These are phyloP conservation scores for Papilionanthe hybrid DNA, from an alignment of 116 monocot species.

Conservation along the genomic window DNA sequence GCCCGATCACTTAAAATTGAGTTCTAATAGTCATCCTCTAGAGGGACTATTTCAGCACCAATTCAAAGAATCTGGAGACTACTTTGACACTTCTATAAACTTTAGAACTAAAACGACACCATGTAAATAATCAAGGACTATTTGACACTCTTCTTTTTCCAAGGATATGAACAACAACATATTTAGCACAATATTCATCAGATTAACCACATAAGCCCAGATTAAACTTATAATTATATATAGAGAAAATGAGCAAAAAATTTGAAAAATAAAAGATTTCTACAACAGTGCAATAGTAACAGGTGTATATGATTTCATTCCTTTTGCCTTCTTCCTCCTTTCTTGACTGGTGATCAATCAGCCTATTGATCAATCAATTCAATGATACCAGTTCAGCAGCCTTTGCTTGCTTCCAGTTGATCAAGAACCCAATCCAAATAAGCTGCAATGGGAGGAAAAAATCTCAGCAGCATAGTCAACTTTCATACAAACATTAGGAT, in stretches of 20 bases:
- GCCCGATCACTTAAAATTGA: no score
- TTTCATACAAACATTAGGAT: no score
- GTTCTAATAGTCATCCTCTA: no score
- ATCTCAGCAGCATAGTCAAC: no score
- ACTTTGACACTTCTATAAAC: no score
- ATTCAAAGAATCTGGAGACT: no score
- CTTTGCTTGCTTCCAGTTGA: not conserved
- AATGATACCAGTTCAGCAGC: not conserved
- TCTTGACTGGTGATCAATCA: not conserved
- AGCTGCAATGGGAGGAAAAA: not conserved
- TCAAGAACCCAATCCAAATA: not conserved
- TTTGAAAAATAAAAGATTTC: slow-evolving; percentile 4
- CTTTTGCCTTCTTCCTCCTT: not conserved
- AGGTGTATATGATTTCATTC: not conserved
- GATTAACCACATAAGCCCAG: not conserved
- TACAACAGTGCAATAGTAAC: not conserved
- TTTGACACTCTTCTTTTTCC: not conserved
- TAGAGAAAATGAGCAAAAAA: not conserved
- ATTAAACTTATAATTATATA: not conserved
- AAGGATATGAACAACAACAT: not conserved
- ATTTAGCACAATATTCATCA: not conserved
- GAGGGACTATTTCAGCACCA: no score
- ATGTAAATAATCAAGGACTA: no score
- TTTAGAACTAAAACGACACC: no score
- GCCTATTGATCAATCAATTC: not conserved